These are phyloP conservation scores for Phaffia rhodozyma DNA, from an alignment of 1,284 basidiomycete species.

Conservation along the genomic window DNA sequence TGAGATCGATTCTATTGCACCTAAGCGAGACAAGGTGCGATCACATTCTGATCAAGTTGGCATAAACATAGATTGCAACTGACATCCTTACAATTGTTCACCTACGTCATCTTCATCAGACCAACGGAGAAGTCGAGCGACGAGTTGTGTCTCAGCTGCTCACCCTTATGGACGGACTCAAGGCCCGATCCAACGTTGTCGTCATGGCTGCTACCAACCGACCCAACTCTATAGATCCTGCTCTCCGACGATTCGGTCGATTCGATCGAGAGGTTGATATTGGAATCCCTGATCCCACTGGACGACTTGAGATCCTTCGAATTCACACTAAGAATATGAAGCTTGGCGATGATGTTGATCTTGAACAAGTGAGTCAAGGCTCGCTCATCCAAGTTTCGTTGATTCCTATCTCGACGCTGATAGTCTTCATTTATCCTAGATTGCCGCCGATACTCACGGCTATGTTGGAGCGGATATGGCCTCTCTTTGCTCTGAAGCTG, in stretches of 20 bases:
- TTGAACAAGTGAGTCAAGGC: slow-evolving; percentile 61
- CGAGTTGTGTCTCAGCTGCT: slow-evolving; percentile 96
- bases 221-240: slow-evolving; percentile 98
- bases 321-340: slow-evolving; percentile 99
- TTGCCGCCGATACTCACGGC: slow-evolving; percentile 96
- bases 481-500: slow-evolving; percentile 89
- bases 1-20: slow-evolving; percentile 97
- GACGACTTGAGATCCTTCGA: slow-evolving; percentile 93
- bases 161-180: slow-evolving; percentile 97
- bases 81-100: neutral
- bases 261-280: slow-evolving; percentile 99
- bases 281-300: slow-evolving; percentile 95
- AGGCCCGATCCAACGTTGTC: slow-evolving; percentile 95
- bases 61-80: neutral
- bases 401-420: neutral
- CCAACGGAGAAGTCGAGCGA: slow-evolving; percentile 97
- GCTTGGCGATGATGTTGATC: slow-evolving; percentile 90
- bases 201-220: slow-evolving; percentile 99
- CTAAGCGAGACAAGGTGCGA: slow-evolving; percentile 91
- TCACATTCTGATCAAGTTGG: neutral
- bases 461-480: slow-evolving; percentile 98
- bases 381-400: neutral
- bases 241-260: slow-evolving; percentile 92
- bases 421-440: slow-evolving; percentile 40
- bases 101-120: slow-evolving; percentile 40